Evolutionary conservation across 139 green algal species (phyloP).

Genomic region (Chlorella sp.): DNA sequence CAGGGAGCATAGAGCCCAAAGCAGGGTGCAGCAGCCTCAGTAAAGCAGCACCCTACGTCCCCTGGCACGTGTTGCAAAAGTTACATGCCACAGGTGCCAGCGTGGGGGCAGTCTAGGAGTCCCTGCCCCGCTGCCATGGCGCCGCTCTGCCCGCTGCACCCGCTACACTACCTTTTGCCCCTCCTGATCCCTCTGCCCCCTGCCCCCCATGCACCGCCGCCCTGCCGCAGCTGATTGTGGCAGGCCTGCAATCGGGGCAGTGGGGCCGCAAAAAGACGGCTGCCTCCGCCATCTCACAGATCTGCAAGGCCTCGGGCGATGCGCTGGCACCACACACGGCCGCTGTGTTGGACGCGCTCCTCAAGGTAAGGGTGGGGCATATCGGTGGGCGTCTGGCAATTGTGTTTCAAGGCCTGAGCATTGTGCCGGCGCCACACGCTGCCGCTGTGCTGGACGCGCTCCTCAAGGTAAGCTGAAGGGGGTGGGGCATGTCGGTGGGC

Average conservation of each 20-base stretch:
- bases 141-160: not conserved
- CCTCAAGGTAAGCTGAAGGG: conserved; percentile 46
- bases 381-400: not conserved
- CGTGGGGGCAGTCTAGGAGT: not conserved
- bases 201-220: not conserved
- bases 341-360: conserved; percentile 24
- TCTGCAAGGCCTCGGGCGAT: conserved; percentile 47
- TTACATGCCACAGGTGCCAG: not conserved
- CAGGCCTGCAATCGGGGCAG: conserved; percentile 42
- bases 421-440: conserved; percentile 52
- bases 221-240: conserved; percentile 19
- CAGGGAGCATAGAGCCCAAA: not conserved
- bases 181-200: not conserved
- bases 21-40: not conserved
- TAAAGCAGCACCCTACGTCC: no score
- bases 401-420: conserved; percentile 15
- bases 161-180: not conserved
- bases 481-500: not conserved
- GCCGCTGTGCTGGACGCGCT: conserved; percentile 27
- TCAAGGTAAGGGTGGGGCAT: conserved; percentile 43
- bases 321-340: conserved; percentile 48
- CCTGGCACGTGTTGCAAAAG: no score
- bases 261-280: conserved; percentile 73
- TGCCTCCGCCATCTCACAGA: conserved; percentile 42
- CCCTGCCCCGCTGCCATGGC: no score